phyloP scores from a whole-genome alignment of 2,329 filamentous ascomycete genomes.

The Nigrospora sphaerica region DNA sequence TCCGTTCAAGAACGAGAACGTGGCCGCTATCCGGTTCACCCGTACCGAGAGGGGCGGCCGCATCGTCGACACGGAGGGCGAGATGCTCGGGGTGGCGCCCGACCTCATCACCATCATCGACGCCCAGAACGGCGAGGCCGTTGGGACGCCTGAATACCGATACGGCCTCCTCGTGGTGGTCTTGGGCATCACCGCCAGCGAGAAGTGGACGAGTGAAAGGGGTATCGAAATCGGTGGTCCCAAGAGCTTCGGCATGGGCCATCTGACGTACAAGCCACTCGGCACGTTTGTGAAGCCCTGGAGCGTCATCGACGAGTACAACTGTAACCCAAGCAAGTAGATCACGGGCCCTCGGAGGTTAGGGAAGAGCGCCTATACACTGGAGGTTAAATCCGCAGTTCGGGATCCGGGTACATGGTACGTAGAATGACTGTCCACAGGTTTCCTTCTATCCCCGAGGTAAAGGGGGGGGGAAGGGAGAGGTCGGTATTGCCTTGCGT shows the following conservation, averaged over 20 bases:
- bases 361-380: too few species aligned
- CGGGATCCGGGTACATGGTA: too few species aligned
- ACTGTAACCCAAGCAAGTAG: too few species aligned
- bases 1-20: conserved; percentile 70
- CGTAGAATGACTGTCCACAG: too few species aligned
- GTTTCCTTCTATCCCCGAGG: too few species aligned
- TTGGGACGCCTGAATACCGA: conserved; percentile 50
- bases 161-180: conserved; percentile 45
- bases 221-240: conserved; percentile 44
- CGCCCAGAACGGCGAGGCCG: conserved; percentile 46
- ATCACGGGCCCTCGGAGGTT: too few species aligned
- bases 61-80: conserved; percentile 24
- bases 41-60: conserved; percentile 18
- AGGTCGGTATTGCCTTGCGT: too few species aligned
- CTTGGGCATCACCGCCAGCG: conserved; percentile 35
- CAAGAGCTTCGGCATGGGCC: conserved; percentile 37
- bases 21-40: conserved; percentile 41
- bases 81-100: conserved; percentile 45
- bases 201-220: conserved; percentile 36
- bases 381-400: too few species aligned
- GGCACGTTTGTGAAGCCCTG: conserved; percentile 40
- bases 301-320: conserved; percentile 47
- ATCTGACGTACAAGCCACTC: conserved; percentile 39
- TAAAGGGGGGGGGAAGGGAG: too few species aligned
- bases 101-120: conserved; percentile 51